Evolutionary conservation across 805 yeast species (phyloP).

Genomic region (Candida vartiovaarae): DNA sequence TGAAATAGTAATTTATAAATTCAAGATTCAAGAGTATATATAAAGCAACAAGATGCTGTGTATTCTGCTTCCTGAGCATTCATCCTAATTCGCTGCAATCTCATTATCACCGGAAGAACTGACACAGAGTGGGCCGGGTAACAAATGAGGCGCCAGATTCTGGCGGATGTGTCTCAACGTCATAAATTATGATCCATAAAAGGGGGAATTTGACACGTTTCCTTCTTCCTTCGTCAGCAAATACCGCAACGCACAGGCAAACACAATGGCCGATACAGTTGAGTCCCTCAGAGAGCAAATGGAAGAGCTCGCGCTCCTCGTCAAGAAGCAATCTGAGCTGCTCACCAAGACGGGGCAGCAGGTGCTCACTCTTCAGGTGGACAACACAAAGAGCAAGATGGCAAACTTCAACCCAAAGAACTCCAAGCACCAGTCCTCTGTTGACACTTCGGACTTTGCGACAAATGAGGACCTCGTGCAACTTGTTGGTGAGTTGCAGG

Average conservation of each 20-base stretch:
- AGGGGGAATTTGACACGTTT: too few species aligned
- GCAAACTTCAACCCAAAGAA: conserved; percentile 20
- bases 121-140: too few species aligned
- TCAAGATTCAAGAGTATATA: too few species aligned
- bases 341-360: conserved; percentile 77
- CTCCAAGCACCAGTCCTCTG: conserved; percentile 5
- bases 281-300: conserved; percentile 32
- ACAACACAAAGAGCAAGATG: conserved; percentile 38
- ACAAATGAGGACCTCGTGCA: conserved; percentile 82
- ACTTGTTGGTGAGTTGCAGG: conserved; percentile 83
- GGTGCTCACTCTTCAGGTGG: conserved; percentile 61
- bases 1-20: too few species aligned
- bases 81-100: too few species aligned
- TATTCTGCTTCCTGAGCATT: too few species aligned
- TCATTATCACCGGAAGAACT: too few species aligned
- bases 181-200: too few species aligned
- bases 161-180: too few species aligned
- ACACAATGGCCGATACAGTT: conserved; percentile 9
- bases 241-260: not conserved
- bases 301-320: conserved; percentile 41
- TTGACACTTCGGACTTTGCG: conserved; percentile 52
- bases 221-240: not conserved
- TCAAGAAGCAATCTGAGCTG: conserved; percentile 57
- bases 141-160: too few species aligned
- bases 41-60: too few species aligned